Evolutionary conservation across 106 monocot species (phyloP).

Genomic region (Agapanthus africanus): DNA sequence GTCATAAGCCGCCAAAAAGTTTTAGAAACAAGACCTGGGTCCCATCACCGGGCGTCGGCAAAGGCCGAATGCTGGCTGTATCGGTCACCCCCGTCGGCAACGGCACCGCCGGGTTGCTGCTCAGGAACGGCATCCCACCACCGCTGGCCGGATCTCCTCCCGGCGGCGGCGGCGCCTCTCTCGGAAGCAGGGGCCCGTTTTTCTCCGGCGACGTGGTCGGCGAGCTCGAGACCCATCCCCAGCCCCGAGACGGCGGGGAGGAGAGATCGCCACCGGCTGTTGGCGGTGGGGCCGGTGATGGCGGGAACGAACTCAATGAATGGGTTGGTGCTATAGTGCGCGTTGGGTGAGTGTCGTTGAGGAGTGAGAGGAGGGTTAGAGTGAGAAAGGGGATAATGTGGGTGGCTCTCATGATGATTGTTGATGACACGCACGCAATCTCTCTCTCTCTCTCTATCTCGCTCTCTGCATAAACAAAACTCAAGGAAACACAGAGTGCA

Average conservation of each 20-base stretch:
- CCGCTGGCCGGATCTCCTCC: not conserved
- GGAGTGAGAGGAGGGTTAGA: too few species aligned
- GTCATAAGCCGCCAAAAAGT: too few species aligned
- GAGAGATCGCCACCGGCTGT: slow-evolving; percentile 35
- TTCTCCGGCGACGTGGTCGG: slow-evolving; percentile 6
- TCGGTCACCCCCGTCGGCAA: slow-evolving; percentile 55
- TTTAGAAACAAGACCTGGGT: too few species aligned
- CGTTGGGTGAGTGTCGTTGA: too few species aligned
- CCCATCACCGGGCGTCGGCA: slow-evolving; percentile 34
- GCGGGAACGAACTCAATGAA: too few species aligned
- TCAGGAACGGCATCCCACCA: slow-evolving; percentile 63
- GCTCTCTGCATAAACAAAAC: too few species aligned
- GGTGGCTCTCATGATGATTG: too few species aligned
- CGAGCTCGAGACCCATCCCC: slow-evolving; percentile 3
- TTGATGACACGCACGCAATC: too few species aligned
- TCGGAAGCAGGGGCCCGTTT: slow-evolving; percentile 12
- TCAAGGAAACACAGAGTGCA: too few species aligned
- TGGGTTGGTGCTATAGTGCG: too few species aligned
- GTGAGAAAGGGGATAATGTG: too few species aligned
- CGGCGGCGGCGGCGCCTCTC: not conserved
- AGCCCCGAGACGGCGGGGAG: slow-evolving; percentile 4
- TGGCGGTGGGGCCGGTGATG: slow-evolving; percentile 27
- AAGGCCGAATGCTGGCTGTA: slow-evolving; percentile 36
- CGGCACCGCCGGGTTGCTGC: slow-evolving; percentile 69
- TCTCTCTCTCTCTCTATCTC: too few species aligned